Conservation (phyloP, 2,329 filamentous ascomycete species). For the Gnomoniopsis smithogilvyi region DNA sequence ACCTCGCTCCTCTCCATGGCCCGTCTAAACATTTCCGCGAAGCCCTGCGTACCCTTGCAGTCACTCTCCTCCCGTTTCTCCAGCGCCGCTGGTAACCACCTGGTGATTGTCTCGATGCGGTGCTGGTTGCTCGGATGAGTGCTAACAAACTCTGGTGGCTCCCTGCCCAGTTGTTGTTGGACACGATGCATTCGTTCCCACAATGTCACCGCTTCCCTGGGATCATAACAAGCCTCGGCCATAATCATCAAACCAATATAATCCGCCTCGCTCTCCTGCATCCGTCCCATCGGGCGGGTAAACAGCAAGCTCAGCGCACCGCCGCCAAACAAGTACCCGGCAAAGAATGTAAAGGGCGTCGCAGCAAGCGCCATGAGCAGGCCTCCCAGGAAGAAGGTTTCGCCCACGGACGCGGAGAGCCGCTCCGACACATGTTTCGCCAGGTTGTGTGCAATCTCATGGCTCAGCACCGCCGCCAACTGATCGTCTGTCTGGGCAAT, state of each 20-base stretch:
- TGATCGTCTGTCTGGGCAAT: slow-evolving; percentile 65
- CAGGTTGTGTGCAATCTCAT: slow-evolving; percentile 77
- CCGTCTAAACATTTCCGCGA: slow-evolving; percentile 50
- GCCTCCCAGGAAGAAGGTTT: slow-evolving; percentile 48
- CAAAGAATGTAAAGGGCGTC: slow-evolving; percentile 40
- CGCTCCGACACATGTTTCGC: slow-evolving; percentile 67
- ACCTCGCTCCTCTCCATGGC: slow-evolving; percentile 38
- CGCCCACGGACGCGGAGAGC: slow-evolving; percentile 50
- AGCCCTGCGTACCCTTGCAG: slow-evolving; percentile 48
- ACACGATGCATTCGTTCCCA: slow-evolving; percentile 64
- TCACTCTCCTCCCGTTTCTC: slow-evolving; percentile 52
- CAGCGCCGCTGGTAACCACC: slow-evolving; percentile 59
- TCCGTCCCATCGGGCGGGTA: slow-evolving; percentile 63
- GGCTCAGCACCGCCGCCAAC: slow-evolving; percentile 71
- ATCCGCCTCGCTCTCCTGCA: slow-evolving; percentile 75
- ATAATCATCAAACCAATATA: slow-evolving; percentile 82
- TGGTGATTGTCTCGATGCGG: slow-evolving; percentile 61
- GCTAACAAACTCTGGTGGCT: slow-evolving; percentile 67
- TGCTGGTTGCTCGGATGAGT: slow-evolving; percentile 72
- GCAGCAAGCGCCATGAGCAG: slow-evolving; percentile 45
- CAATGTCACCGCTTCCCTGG: slow-evolving; percentile 61
- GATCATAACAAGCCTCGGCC: slow-evolving; percentile 75
- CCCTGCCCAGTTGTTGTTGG: slow-evolving; percentile 30
- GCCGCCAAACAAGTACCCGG: slow-evolving; percentile 38
- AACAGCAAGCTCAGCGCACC: slow-evolving; percentile 62